Evolutionary conservation across 352 stramenopile genomes (phyloP), one percentile per base, ranked within the genome.

Genomic region (Aphanomyces stellatus): DNA sequence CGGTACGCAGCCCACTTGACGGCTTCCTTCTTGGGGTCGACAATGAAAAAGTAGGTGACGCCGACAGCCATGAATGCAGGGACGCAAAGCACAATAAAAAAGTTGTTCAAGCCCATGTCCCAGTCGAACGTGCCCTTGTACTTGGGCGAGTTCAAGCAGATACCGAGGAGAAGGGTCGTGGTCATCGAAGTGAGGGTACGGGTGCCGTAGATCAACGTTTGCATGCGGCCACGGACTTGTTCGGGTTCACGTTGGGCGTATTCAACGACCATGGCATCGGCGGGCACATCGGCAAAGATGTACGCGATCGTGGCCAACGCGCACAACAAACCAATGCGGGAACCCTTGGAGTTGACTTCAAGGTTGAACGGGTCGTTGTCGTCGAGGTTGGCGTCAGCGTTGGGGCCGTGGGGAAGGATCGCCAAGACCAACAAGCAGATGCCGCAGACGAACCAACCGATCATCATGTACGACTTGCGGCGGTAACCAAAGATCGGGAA

Each of bases 391-490:
- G 22, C 53, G 41, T 46, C 28, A n/a, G 17, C 8, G 35, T 13
- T 87, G 55, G 85, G 88, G 17, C 76, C 77, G 15, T 75, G 72
- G 22, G 73, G 76, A 37, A 82, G 76, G 66, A 77, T 88, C 4
- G 77, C 76, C 37, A 88, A 63, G 17, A 53, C 35, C 17, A 62
- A 24, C 53, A 62, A 41, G 35, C 51, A 43, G 53, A 22, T 17
- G n/a, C 0, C 17, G 53, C 53, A 62, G 35, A 8, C 51, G 30
- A 30, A 13, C 59, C 59, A 65, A 24, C 59, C 59, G 28, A 43
- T 49, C 53, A 62, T 43, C 53, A 62, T 62, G 37, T 46, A 46
- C 37, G 37, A n/a, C n/a, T n/a, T n/a, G n/a, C n/a, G n/a, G n/a
- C n/a, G n/a, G n/a, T n/a, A n/a, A n/a, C n/a, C n/a, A n/a, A n/a